phyloP scores from a whole-genome alignment of 2,329 filamentous ascomycete species.

The Ceratocystis cubensis region DNA sequence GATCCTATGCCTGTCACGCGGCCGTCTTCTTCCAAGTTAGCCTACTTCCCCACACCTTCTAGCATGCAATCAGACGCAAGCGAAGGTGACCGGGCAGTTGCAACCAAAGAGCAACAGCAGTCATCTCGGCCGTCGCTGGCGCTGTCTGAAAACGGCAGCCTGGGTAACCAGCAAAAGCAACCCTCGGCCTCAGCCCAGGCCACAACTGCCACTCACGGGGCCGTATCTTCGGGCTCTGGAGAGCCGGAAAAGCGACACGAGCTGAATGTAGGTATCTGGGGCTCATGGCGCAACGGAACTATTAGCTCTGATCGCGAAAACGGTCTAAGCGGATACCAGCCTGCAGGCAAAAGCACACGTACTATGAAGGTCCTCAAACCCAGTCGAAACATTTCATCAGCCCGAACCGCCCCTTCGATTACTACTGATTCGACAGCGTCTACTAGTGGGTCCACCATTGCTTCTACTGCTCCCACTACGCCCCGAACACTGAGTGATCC shows the following conservation, averaged over 20 bases:
- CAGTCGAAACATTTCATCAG: constrained; percentile 49
- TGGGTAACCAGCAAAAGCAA: constrained; percentile 1
- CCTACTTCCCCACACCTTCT: constrained; percentile 18
- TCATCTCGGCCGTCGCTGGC: not conserved
- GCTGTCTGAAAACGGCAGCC: constrained; percentile 19
- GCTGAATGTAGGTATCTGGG: constrained; percentile 45
- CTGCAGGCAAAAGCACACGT: constrained; percentile 46
- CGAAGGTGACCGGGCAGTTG: constrained; percentile 9
- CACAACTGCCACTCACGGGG: constrained; percentile 26
- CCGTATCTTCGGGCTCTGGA: constrained; percentile 22
- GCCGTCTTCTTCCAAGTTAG: constrained; percentile 13
- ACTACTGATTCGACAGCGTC: not conserved
- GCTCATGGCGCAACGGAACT: constrained; percentile 53
- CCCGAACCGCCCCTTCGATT: constrained; percentile 28
- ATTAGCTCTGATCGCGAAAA: constrained; percentile 36
- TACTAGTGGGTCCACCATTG: not conserved
- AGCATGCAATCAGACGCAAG: constrained; percentile 15
- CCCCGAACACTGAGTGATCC: constrained; percentile 27
- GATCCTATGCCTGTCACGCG: not conserved
- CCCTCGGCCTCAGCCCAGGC: constrained; percentile 21
- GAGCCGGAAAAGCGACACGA: constrained; percentile 16
- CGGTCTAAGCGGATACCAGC: constrained; percentile 53
- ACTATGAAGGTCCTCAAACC: constrained; percentile 88
- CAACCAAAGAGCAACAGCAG: constrained; percentile 1
- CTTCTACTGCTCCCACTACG: constrained; percentile 26